phyloP scores from a whole-genome alignment of 768 basidiomycete species.

The Serendipita sp. region DNA sequence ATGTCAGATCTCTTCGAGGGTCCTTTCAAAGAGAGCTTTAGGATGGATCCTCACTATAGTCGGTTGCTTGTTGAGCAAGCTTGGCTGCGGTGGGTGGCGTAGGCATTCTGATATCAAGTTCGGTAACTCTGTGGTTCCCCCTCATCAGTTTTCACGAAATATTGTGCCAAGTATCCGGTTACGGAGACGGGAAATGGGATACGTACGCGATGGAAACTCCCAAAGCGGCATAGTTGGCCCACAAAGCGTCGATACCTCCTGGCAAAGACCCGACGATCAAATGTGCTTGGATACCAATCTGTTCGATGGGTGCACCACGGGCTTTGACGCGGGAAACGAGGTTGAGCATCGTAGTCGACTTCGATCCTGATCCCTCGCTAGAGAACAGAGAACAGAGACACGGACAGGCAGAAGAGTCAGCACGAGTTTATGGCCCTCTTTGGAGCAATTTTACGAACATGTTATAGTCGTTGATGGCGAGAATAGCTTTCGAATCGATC shows the following conservation, averaged over 20 bases:
- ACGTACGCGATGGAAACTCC: slow-evolving; percentile 1
- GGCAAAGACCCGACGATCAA: background rate
- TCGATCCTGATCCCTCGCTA: background rate
- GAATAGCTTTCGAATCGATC: background rate
- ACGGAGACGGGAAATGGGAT: background rate
- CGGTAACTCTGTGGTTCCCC: background rate
- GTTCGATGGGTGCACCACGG: background rate
- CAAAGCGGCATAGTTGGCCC: background rate
- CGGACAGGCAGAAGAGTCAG: background rate
- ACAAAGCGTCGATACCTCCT: background rate
- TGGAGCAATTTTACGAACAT: background rate
- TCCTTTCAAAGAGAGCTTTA: background rate
- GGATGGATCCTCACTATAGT: background rate
- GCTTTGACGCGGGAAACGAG: background rate
- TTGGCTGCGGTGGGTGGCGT: background rate
- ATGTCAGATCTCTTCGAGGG: too few species aligned
- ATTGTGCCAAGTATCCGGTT: background rate
- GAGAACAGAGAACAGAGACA: background rate
- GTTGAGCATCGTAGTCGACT: background rate
- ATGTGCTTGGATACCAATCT: background rate
- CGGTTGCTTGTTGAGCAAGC: slow-evolving; percentile 9
- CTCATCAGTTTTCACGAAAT: background rate
- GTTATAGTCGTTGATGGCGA: background rate
- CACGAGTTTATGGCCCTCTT: too few species aligned
- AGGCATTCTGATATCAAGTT: slow-evolving; percentile 10